Evolutionary conservation across 148 eudicot species (phyloP), one percentile per base, ranked within the genome.

Genomic region (Hydrangea macrophylla): DNA sequence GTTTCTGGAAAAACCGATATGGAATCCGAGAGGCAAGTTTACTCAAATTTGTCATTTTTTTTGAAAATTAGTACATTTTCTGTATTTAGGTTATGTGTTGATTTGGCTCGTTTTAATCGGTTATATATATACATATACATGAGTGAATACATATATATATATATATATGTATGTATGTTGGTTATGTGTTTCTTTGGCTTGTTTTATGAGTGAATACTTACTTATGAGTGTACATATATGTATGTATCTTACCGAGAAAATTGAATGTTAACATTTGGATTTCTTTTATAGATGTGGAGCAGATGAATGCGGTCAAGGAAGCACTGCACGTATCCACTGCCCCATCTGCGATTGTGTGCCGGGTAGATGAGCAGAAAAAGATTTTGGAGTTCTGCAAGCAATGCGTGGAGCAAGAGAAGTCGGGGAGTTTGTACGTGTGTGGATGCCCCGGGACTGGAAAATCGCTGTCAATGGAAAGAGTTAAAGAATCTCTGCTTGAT

Each of bases 381-480:
- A 74, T 90, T 70, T 62, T 86, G 73, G 83, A 83, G 18, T 93
- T 92, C 65, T 86, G 96, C 70, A 89, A 86, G 81, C 64, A 70
- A 26, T 80, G 80, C 59, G 75, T 92, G 50, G 77, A 92, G 69
- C 64, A 63, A 69, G 82, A 79, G 69, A 92, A 82, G 65, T 70
- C 97, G 1, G 96, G 92, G 70, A 87, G 92, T 79, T 75, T 92
- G 58, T 92, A 92, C 69, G 70, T 80, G 1, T 92, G 97, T 76
- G 97, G 97, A 54, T 89, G 90, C 25, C 96, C 97, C 3, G 97
- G 97, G 60, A 92, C 97, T 12, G 97, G 97, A 44, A 89, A 92
- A 73, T 83, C 95, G 23, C 83, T 92, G 80, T 84, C 92, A 12
- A 80, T 92, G 92, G 96, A 92, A 11, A 89, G 83, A 71, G 84